Evolutionary conservation across 2,329 filamentous ascomycete species (phyloP).

Genomic region (Verticillium zaregamsianum): DNA sequence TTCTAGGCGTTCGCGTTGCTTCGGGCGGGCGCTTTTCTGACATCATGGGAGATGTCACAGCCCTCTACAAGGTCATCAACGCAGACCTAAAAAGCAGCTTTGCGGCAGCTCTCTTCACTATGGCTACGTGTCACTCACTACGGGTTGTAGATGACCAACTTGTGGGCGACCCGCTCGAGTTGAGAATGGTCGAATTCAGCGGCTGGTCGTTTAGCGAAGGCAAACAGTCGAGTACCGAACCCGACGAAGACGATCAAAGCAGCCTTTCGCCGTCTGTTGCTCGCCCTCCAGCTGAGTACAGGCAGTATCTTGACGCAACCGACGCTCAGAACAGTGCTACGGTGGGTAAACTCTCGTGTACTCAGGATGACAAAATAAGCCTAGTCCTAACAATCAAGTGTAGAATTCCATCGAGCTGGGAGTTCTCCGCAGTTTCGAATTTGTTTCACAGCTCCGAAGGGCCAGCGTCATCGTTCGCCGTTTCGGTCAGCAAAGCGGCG

Average conservation of each 20-base stretch:
- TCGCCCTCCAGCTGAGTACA: slow-evolving; percentile 60
- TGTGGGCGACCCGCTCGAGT: slow-evolving; percentile 86
- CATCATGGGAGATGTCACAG: slow-evolving; percentile 30
- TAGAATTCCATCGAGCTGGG: slow-evolving; percentile 73
- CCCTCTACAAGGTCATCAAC: not conserved
- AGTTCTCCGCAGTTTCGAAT: slow-evolving; percentile 89
- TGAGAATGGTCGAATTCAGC: slow-evolving; percentile 99
- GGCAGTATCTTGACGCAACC: slow-evolving; percentile 41
- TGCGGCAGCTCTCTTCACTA: slow-evolving; percentile 74
- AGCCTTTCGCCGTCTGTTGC: slow-evolving; percentile 85
- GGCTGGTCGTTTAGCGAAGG: slow-evolving; percentile 91
- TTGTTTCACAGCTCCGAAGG: slow-evolving; percentile 85
- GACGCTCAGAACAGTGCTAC: not conserved
- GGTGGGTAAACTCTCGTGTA: slow-evolving; percentile 16
- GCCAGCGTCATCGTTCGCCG: slow-evolving; percentile 90
- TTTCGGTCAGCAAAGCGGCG: slow-evolving; percentile 78
- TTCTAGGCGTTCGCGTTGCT: slow-evolving; percentile 81
- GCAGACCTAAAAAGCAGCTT: slow-evolving; percentile 21
- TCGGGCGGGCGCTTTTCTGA: slow-evolving; percentile 67
- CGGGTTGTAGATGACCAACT: slow-evolving; percentile 83
- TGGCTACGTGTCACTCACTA: slow-evolving; percentile 96
- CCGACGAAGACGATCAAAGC: slow-evolving; percentile 69
- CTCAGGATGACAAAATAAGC: not conserved
- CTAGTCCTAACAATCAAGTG: not conserved
- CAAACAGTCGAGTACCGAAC: slow-evolving; percentile 58